These are phyloP conservation scores for Smallanthus sonchifolius DNA, from an alignment of 129 eudicot species.

Conservation along the genomic window DNA sequence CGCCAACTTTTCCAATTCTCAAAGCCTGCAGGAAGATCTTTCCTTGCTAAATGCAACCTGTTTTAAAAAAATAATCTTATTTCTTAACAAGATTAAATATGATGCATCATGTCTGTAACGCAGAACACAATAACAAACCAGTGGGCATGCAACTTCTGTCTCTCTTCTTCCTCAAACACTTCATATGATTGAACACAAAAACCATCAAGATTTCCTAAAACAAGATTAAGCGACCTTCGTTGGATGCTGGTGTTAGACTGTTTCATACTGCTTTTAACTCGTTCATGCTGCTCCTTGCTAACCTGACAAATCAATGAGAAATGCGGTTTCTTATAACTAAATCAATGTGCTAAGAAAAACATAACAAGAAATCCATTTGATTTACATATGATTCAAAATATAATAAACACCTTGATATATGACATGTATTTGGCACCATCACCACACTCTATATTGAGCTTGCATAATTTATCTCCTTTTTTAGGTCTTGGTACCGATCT, in stretches of 20 bases:
- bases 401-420: conserved; percentile 62
- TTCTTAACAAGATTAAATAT: neutral
- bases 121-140: conserved; percentile 51
- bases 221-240: conserved; percentile 60
- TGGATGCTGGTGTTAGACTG: conserved; percentile 63
- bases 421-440: conserved; percentile 99
- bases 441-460: conserved; percentile 47
- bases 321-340: neutral
- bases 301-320: conserved; percentile 46
- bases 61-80: neutral
- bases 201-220: conserved; percentile 67
- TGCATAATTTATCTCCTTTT: conserved; percentile 53
- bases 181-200: conserved; percentile 71
- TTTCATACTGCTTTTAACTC: conserved; percentile 83
- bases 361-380: neutral
- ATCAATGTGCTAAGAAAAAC: neutral
- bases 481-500: conserved; percentile 37
- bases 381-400: neutral
- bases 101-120: neutral
- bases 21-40: conserved; percentile 55
- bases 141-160: conserved; percentile 58
- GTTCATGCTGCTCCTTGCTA: conserved; percentile 89
- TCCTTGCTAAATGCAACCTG: conserved; percentile 68
- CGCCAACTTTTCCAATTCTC: conserved; percentile 54
- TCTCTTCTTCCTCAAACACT: conserved; percentile 89